Percentiles rank a stretch among this genome's conserved stretches.
Evolutionary conservation across 257 asterid genomes (phyloP).

Genomic region (Leptodermis oblonga): DNA sequence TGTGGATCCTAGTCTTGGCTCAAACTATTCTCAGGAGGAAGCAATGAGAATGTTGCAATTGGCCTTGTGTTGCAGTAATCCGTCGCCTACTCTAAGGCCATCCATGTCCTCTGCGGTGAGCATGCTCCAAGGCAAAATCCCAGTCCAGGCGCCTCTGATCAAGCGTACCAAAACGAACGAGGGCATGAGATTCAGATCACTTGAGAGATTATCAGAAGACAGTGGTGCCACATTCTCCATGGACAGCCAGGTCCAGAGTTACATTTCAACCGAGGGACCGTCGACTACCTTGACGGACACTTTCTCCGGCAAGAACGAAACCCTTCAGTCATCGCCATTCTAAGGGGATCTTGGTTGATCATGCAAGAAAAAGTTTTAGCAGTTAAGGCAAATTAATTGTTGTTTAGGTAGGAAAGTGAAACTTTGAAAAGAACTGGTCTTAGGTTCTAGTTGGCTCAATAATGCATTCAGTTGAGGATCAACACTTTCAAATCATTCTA

Average conservation of each 20-base stretch:
- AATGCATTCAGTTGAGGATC: too few species aligned
- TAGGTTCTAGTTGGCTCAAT: too few species aligned
- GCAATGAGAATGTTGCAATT: constrained; percentile 62
- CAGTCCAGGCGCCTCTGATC: constrained; percentile 69
- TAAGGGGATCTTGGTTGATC: too few species aligned
- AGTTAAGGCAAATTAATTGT: too few species aligned
- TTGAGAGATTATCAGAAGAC: constrained; percentile 55
- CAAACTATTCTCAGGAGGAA: constrained; percentile 51
- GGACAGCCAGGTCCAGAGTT: constrained; percentile 40
- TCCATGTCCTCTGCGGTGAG: constrained; percentile 74
- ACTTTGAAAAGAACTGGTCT: too few species aligned
- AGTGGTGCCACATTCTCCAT: constrained; percentile 50
- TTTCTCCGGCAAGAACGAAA: constrained; percentile 35
- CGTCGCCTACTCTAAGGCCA: constrained; percentile 79
- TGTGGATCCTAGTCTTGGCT: constrained; percentile 70
- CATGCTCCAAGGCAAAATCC: constrained; percentile 78
- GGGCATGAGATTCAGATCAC: constrained; percentile 60
- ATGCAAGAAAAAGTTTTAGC: too few species aligned
- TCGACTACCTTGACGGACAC: constrained; percentile 55
- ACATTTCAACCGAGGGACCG: constrained; percentile 62
- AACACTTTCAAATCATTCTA: too few species aligned
- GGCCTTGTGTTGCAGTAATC: constrained; percentile 64
- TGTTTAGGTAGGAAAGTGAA: too few species aligned
- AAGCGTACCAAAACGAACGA: constrained; percentile 38
- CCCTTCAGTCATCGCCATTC: too few species aligned